Evolutionary conservation across 148 eudicot genomes (phyloP).

Genomic region (Camellia granthamiana): DNA sequence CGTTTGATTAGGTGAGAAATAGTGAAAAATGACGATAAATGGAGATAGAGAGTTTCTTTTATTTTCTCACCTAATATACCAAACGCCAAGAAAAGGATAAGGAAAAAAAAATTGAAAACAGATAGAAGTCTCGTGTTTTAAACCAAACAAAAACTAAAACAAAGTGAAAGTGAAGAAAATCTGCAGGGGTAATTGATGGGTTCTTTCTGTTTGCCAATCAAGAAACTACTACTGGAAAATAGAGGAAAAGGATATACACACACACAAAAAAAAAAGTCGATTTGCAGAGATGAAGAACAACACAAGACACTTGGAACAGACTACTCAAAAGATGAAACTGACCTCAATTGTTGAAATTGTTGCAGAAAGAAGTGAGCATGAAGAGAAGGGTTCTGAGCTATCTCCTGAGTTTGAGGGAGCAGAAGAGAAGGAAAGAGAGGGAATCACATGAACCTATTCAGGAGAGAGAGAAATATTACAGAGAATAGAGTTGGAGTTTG

Average conservation of each 20-base stretch:
- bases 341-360: not conserved
- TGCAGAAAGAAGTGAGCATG: not conserved
- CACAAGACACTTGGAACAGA: not conserved
- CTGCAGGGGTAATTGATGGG: not conserved
- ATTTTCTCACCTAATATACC: too few relatives aligned
- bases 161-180: not conserved
- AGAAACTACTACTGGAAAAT: not conserved
- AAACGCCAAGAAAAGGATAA: too few relatives aligned
- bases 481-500: too few relatives aligned
- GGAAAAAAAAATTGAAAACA: too few relatives aligned
- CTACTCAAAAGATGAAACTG: not conserved
- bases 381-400: not conserved
- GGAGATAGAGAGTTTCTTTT: too few relatives aligned
- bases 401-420: too few relatives aligned
- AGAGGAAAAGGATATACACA: not conserved
- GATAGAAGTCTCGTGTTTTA: not conserved
- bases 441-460: too few relatives aligned
- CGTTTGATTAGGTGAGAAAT: too few relatives aligned
- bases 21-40: too few relatives aligned
- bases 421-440: too few relatives aligned
- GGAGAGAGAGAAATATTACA: too few relatives aligned
- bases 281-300: not conserved
- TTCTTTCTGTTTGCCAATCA: not conserved
- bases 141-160: not conserved
- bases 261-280: not conserved